These are phyloP conservation scores for Farysia itapuensis DNA, from an alignment of 1,284 basidiomycete species.

Conservation along the genomic window DNA sequence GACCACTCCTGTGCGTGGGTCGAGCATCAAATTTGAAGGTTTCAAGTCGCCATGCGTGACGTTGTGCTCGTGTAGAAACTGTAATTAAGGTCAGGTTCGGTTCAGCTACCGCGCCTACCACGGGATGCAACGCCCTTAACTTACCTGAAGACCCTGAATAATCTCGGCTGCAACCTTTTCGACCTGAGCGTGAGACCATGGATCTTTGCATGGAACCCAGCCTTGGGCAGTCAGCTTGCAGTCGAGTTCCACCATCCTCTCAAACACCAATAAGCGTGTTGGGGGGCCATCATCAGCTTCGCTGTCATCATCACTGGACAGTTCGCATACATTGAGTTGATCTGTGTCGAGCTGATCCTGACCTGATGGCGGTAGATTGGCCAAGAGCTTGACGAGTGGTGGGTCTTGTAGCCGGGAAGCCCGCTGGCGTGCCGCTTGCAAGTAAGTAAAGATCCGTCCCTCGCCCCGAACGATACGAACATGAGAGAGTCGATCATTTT, in stretches of 20 bases:
- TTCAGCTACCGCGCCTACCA: too few relatives aligned
- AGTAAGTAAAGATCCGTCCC: slow-evolving; percentile 41
- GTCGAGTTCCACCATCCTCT: slow-evolving; percentile 46
- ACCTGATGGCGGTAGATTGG: slow-evolving; percentile 21
- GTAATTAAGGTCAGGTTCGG: too few relatives aligned
- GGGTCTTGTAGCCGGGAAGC: slow-evolving; percentile 8
- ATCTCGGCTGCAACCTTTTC: slow-evolving; percentile 40
- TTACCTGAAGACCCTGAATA: slow-evolving; percentile 35
- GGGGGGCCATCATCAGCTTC: slow-evolving; percentile 27
- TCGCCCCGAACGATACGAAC: slow-evolving; percentile 46
- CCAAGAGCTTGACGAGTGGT: slow-evolving; percentile 34
- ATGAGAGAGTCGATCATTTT: slow-evolving; percentile 23
- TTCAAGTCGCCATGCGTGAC: slow-evolving; percentile 51
- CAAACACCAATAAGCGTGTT: slow-evolving; percentile 40
- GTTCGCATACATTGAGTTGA: too few relatives aligned
- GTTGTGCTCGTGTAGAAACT: slow-evolving; percentile 41
- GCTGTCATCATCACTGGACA: not conserved
- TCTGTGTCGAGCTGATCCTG: too few relatives aligned
- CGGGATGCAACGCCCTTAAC: too few relatives aligned
- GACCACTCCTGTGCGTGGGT: slow-evolving; percentile 39
- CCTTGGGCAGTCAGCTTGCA: slow-evolving; percentile 24
- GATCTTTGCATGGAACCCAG: slow-evolving; percentile 27
- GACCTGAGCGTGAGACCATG: slow-evolving; percentile 37
- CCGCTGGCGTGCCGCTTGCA: slow-evolving; percentile 26
- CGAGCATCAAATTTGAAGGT: slow-evolving; percentile 49